Evolutionary conservation across 2,329 filamentous ascomycete species (phyloP).

Genomic region (Fusarium sp.): DNA sequence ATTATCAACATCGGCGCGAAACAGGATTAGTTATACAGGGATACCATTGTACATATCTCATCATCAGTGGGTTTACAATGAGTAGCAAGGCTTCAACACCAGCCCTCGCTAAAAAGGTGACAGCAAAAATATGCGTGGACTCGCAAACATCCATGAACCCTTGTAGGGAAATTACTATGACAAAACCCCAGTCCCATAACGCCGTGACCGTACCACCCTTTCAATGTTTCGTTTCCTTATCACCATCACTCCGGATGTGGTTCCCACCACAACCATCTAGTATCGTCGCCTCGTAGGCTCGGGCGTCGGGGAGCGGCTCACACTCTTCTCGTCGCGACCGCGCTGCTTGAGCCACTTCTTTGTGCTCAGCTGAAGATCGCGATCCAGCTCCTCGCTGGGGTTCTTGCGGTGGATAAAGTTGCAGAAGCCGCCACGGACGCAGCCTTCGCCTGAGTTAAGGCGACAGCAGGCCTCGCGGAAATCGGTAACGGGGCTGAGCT

Average conservation of each 20-base stretch:
- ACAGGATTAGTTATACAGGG: slow-evolving; percentile 43
- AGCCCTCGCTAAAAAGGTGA: slow-evolving; percentile 27
- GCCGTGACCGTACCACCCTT: slow-evolving; percentile 39
- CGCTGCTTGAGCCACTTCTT: slow-evolving; percentile 96
- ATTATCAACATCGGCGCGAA: slow-evolving; percentile 44
- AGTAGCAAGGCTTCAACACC: slow-evolving; percentile 45
- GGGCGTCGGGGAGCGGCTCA: slow-evolving; percentile 84
- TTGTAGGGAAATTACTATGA: slow-evolving; percentile 35
- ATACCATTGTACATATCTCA: slow-evolving; percentile 40
- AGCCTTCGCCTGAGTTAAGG: slow-evolving; percentile 93
- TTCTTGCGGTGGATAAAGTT: slow-evolving; percentile 99
- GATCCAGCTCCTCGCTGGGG: slow-evolving; percentile 86
- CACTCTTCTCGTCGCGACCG: slow-evolving; percentile 85
- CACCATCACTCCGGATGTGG: neutral
- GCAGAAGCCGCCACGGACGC: slow-evolving; percentile 95
- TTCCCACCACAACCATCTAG: slow-evolving; percentile 52
- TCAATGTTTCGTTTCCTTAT: slow-evolving; percentile 21
- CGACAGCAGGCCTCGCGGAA: slow-evolving; percentile 98
- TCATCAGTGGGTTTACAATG: slow-evolving; percentile 41
- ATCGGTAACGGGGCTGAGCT: slow-evolving; percentile 95
- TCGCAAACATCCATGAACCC: slow-evolving; percentile 29
- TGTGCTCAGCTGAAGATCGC: slow-evolving; percentile 86
- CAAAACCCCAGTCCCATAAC: slow-evolving; percentile 39
- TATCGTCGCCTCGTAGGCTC: slow-evolving; percentile 82
- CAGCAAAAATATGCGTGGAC: slow-evolving; percentile 30